These are phyloP conservation scores for Cyclostephanos invisitatus DNA, from an alignment of 108 stramenopile genomes.

Conservation along the genomic window DNA sequence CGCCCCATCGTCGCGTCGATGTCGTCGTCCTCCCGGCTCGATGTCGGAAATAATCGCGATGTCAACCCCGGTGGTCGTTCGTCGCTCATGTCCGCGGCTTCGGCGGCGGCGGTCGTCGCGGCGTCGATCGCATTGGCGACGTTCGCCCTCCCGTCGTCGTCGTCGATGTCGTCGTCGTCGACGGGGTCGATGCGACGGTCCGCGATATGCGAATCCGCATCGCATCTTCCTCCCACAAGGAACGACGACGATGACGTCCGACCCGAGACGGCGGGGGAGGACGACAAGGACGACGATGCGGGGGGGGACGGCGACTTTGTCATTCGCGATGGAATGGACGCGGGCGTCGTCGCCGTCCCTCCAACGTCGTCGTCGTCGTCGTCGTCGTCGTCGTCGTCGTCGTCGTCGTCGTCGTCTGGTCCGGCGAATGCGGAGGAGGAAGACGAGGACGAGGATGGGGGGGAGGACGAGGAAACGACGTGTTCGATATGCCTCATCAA, in stretches of 20 bases:
- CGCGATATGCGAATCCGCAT: neutral
- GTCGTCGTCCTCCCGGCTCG: neutral
- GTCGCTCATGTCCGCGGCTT: neutral
- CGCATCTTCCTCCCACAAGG: neutral
- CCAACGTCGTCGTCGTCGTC: neutral
- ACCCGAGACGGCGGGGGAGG: neutral
- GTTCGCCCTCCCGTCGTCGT: too few species aligned
- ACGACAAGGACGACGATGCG: constrained; percentile 35
- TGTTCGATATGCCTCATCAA: constrained; percentile 86
- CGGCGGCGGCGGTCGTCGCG: neutral
- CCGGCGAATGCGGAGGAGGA: constrained; percentile 25
- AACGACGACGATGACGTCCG: neutral
- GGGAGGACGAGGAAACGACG: constrained; percentile 75
- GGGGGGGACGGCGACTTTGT: neutral
- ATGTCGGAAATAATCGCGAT: neutral
- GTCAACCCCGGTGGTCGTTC: neutral
- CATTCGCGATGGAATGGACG: constrained; percentile 34
- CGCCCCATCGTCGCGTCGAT: neutral
- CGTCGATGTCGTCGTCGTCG: neutral
- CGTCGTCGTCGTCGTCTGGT: neutral
- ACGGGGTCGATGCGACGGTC: neutral
- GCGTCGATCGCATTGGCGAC: neutral
- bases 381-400: neutral
- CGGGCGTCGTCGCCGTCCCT: constrained; percentile 11
- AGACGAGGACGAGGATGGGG: constrained; percentile 59